A percentile compares a stretch with the other conserved stretches of the same genome.
These are phyloP conservation scores for Aspergillus pseudonomiae DNA, from an alignment of 2,329 filamentous ascomycete genomes.

Conservation along the genomic window DNA sequence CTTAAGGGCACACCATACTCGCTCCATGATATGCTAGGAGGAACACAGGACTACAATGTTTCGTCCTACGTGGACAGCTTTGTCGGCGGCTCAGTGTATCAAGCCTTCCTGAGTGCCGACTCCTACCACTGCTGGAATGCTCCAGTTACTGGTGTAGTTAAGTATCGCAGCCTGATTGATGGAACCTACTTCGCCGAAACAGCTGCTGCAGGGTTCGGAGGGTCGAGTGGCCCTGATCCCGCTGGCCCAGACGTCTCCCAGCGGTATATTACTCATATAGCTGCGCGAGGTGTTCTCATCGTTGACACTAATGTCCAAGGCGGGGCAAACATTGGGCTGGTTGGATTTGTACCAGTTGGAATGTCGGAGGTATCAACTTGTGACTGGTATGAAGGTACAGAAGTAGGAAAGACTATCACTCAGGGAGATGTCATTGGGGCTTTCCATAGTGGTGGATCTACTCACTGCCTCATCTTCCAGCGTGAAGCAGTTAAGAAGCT, in stretches of 20 bases:
- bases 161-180: background rate
- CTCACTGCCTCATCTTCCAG: constrained; percentile 10
- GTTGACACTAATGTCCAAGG: background rate
- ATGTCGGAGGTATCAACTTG: background rate
- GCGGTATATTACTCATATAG: background rate
- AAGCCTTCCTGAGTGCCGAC: background rate
- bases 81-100: background rate
- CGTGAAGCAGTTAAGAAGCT: background rate
- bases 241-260: background rate
- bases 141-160: background rate
- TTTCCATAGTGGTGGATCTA: constrained; percentile 11
- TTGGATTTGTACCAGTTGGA: background rate
- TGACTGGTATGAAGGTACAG: background rate
- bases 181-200: background rate
- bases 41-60: background rate
- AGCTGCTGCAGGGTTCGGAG: background rate
- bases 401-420: background rate
- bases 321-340: background rate
- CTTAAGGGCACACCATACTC: background rate
- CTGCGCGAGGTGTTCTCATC: background rate
- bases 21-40: background rate
- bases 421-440: constrained; percentile 7
- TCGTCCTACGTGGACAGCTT: background rate
- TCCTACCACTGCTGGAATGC: background rate
- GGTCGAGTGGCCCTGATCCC: background rate